Base-by-base conservation (phyloP, 108 stramenopile genomes). In the Fragilaria radians region DNA sequence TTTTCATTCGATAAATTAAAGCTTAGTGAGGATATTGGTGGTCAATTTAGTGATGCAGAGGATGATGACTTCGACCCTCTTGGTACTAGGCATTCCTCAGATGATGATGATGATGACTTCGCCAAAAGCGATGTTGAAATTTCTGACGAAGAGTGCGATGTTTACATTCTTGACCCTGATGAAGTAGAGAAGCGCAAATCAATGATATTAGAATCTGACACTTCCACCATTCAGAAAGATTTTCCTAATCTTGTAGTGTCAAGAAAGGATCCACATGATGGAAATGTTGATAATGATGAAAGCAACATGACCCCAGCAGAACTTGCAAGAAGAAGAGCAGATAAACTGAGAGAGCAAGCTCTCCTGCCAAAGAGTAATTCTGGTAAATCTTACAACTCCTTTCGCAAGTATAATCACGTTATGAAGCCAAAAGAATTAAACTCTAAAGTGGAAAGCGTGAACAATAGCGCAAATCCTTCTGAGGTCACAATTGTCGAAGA, bases 191-290 rank as follows among this genome's bases (percentile, higher is more conserved):
- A 68, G 42, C 36, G 48, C 45, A 52, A 59, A 48, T 25, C 33
- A 64, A 5, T 27, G 34, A 28, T 53, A 3, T 25, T 36, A 48
- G 18, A 47, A 24, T 26, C 5, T 18, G 11, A 23, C n/a, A 31
- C 11, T 36, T n/a, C 34, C 11, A n/a, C 22, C 21, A 36, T 86
- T 19, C 57, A 76, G 21, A 67, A 59, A 5, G 91, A 85, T 28
- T 93, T 93, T 65, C 91, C 91, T 5, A 83, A 81, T 48, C 66
- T 93, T 4, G 54, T 73, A 25, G 88, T 83, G 0, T 72, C 91
- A 2, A 60, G 73, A 9, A 60, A 67, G 24, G 82, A 89, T 26
- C 85, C 85, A 1, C 87, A 81, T 51, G 82, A 93, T 47, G 88
- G 76, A 23, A 70, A 63, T 11, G 77, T 82, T 53, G 77, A 82